These are phyloP conservation scores for Trypanosoma avium DNA, from an alignment of 208 protist species.

Conservation along the genomic window DNA sequence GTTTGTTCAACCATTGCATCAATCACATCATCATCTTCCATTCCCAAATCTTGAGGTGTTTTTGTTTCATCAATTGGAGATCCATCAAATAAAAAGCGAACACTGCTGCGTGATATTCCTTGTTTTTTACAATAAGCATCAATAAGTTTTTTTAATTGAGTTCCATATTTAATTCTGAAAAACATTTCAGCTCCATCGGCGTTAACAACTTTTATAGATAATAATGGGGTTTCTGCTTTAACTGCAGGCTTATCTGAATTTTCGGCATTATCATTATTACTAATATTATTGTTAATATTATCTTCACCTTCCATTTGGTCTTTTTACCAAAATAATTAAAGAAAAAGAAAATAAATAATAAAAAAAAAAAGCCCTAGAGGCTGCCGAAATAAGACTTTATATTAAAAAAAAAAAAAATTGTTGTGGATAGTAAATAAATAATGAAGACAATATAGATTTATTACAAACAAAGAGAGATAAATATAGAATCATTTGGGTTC, in stretches of 20 bases:
- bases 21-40: conserved; percentile 95
- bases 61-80: conserved; percentile 87
- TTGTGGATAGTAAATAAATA: too few species aligned
- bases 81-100: conserved; percentile 97
- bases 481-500: too few species aligned
- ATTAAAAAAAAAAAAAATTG: too few species aligned
- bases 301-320: conserved; percentile 4
- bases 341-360: conserved; percentile 18
- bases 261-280: conserved; percentile 11
- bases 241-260: conserved; percentile 34
- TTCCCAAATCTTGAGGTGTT: conserved; percentile 93
- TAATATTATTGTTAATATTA: conserved; percentile 32
- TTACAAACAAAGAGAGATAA: too few species aligned
- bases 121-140: conserved; percentile 97
- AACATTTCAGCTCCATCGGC: conserved; percentile 94
- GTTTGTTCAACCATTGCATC: conserved; percentile 95
- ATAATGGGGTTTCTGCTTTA: conserved; percentile 72
- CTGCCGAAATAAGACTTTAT: too few species aligned
- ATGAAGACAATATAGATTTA: too few species aligned
- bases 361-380: too few species aligned
- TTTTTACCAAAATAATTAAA: background rate
- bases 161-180: conserved; percentile 96
- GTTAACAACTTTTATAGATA: conserved; percentile 92
- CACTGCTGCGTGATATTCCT: conserved; percentile 78
- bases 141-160: conserved; percentile 95